Evolutionary conservation across 305 asterid species (phyloP).

Genomic region (Ilex paraguariensis): DNA sequence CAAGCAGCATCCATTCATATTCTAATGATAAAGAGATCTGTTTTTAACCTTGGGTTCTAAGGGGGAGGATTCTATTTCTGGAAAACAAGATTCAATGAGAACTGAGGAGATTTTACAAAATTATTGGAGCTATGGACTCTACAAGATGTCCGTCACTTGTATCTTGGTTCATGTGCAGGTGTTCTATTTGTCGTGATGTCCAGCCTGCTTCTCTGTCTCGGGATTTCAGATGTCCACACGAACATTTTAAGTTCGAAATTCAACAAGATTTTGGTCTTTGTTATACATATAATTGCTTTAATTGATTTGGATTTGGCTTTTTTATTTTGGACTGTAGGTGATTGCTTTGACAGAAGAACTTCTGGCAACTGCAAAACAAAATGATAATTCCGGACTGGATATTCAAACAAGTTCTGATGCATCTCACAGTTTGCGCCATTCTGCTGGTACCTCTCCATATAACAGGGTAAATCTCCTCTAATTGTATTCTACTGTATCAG

Average conservation of each 20-base stretch:
- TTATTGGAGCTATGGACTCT: constrained; percentile 37
- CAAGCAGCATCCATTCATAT: constrained; percentile 60
- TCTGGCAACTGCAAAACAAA: constrained; percentile 73
- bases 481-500: too few relatives aligned
- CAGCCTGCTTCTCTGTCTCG: constrained; percentile 58
- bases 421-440: constrained; percentile 39
- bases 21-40: constrained; percentile 46
- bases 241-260: constrained; percentile 64
- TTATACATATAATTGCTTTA: constrained; percentile 9
- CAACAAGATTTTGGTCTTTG: constrained; percentile 23
- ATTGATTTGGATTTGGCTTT: constrained; percentile 15
- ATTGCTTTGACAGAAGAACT: constrained; percentile 94
- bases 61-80: constrained; percentile 66
- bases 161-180: constrained; percentile 96
- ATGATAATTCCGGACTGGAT: constrained; percentile 46
- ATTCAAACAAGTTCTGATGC: constrained; percentile 42
- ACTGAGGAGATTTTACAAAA: constrained; percentile 41
- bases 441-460: constrained; percentile 33
- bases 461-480: constrained; percentile 31
- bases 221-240: constrained; percentile 79
- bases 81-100: constrained; percentile 42
- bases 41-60: constrained; percentile 40
- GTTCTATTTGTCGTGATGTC: constrained; percentile 81
- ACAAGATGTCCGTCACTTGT: constrained; percentile 84
- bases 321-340: constrained; percentile 57